phyloP scores from a whole-genome alignment of 2,329 filamentous ascomycete species.

The Alternaria sp. region DNA sequence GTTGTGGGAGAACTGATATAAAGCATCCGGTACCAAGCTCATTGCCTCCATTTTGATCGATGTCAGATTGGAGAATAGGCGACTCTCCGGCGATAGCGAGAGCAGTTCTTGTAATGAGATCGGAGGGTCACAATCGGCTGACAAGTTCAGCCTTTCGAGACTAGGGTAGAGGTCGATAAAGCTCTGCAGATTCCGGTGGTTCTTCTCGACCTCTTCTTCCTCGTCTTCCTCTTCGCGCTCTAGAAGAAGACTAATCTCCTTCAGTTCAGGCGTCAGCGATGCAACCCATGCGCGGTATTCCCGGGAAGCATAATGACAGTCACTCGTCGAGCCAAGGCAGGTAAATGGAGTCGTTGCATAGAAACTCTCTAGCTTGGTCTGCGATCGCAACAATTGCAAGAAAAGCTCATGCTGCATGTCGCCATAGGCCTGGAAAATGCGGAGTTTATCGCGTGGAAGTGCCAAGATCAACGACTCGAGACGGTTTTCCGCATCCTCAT shows the following conservation, averaged over 20 bases:
- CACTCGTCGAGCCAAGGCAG: not conserved
- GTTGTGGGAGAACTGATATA: not conserved
- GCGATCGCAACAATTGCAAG: not conserved
- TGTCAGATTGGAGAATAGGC: not conserved
- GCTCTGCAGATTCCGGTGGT: not conserved
- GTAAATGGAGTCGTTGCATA: not conserved
- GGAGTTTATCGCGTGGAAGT: not conserved
- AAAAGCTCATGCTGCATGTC: not conserved
- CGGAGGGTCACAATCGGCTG: accelerated
- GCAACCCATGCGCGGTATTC: not conserved
- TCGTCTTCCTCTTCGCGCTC: not conserved
- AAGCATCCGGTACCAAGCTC: not conserved
- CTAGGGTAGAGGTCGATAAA: not conserved
- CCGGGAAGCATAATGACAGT: not conserved
- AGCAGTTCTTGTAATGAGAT: not conserved
- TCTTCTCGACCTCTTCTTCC: too few species aligned
- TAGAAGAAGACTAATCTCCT: not conserved
- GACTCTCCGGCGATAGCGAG: not conserved
- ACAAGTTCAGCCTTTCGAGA: not conserved
- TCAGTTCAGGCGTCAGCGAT: not conserved
- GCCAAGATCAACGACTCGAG: not conserved
- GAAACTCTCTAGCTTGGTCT: not conserved
- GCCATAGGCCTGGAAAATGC: not conserved
- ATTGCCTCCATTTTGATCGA: not conserved
- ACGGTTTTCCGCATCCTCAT: not conserved